These are phyloP conservation scores for Asterophora parasitica DNA, from an alignment of 768 basidiomycete species.

Conservation along the genomic window DNA sequence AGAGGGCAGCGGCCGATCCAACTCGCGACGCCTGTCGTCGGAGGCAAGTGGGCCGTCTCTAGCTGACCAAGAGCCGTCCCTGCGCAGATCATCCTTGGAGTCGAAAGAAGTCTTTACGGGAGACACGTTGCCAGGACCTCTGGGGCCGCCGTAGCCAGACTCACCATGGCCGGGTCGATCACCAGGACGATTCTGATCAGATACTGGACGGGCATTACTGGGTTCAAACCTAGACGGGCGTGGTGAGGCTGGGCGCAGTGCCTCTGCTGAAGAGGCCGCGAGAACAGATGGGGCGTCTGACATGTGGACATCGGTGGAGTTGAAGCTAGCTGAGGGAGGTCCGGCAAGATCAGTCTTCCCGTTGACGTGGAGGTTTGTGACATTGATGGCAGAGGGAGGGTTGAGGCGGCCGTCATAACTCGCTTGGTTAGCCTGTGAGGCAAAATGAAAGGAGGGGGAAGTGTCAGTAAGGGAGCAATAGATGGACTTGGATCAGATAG, in stretches of 20 bases:
- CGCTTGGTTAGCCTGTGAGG: conserved; percentile 18
- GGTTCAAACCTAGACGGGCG: conserved; percentile 13
- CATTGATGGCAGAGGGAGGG: conserved; percentile 15
- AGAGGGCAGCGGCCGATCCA: conserved; percentile 18
- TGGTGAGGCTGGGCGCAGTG: conserved; percentile 9
- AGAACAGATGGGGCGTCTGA: conserved; percentile 10
- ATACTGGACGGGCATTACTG: conserved; percentile 6
- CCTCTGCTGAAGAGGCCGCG: conserved; percentile 8
- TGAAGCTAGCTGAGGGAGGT: conserved; percentile 11
- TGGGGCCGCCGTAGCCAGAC: conserved; percentile 19
- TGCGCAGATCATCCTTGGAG: conserved; percentile 24
- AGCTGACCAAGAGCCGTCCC: conserved; percentile 24
- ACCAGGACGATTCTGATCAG: conserved; percentile 14
- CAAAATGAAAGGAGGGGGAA: conserved; percentile 12
- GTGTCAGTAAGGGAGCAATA: conserved; percentile 13
- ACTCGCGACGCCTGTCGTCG: conserved; percentile 29
- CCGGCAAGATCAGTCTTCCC: conserved; percentile 16
- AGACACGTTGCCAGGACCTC: conserved; percentile 19
- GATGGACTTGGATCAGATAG: conserved; percentile 17
- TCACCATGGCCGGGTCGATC: conserved; percentile 25
- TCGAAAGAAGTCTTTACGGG: conserved; percentile 22
- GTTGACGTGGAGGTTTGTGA: conserved; percentile 22
- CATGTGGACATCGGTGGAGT: conserved; percentile 14
- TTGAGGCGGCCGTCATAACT: conserved; percentile 21
- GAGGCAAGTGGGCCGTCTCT: conserved; percentile 18